A percentile compares a stretch with the other conserved stretches of the same genome.
phyloP scores from a whole-genome alignment of 805 yeast genomes.

The Candida wancherniae region DNA sequence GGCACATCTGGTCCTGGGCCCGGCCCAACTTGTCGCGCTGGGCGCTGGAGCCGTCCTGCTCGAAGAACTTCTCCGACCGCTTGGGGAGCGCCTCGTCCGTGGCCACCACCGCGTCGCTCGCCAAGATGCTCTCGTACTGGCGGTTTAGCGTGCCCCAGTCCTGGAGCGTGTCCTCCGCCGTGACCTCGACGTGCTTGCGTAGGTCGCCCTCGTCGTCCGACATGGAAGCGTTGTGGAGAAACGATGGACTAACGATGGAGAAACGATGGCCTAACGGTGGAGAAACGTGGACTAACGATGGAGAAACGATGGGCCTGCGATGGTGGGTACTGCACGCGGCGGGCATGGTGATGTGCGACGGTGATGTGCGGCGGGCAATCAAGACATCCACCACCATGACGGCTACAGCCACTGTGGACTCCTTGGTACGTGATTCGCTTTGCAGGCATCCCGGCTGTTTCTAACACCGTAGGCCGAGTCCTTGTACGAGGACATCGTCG shows the following conservation, averaged over 20 bases:
- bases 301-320: no score
- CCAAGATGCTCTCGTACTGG: not conserved
- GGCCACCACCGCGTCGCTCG: not conserved
- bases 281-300: no score
- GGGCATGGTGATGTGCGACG: no score
- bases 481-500: slow-evolving; percentile 30
- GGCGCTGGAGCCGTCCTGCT: slow-evolving; percentile 65
- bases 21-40: slow-evolving; percentile 46
- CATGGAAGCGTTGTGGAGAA: no score
- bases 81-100: slow-evolving; percentile 46
- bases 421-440: slow-evolving; percentile 15
- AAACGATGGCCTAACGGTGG: no score
- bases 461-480: slow-evolving; percentile 40
- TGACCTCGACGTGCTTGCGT: slow-evolving; percentile 11
- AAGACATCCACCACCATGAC: not conserved
- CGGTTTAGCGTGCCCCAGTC: slow-evolving; percentile 45
- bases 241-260: no score
- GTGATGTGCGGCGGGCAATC: not conserved
- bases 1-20: slow-evolving; percentile 68
- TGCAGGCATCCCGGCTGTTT: no score
- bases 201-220: slow-evolving; percentile 10
- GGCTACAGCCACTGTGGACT: slow-evolving; percentile 10
- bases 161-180: slow-evolving; percentile 43
- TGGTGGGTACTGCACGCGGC: no score
- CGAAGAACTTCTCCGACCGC: slow-evolving; percentile 82